Conservation (phyloP, 2,329 filamentous ascomycete species). For the Diplodia intermedia region DNA sequence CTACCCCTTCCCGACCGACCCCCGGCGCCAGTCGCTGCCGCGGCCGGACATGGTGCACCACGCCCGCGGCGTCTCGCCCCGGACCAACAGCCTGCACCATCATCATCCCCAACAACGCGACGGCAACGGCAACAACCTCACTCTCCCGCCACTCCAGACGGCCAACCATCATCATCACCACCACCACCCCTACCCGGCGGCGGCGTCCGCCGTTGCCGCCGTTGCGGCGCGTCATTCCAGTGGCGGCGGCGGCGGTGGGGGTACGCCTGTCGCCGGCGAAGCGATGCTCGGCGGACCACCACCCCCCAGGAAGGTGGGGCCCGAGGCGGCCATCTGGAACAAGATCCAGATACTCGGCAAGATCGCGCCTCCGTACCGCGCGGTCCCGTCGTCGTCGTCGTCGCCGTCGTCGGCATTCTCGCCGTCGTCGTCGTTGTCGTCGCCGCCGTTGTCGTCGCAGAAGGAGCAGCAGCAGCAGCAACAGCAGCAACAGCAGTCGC, state of each 20-base stretch:
- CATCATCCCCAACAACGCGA: constrained; percentile 39
- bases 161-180: constrained; percentile 18
- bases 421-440: constrained; percentile 27
- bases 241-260: background rate
- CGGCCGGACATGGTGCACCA: constrained; percentile 38
- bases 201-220: background rate
- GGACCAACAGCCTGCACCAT: constrained; percentile 36
- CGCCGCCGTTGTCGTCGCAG: constrained; percentile 33
- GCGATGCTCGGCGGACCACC: constrained; percentile 65
- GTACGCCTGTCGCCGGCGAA: constrained; percentile 35
- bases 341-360: constrained; percentile 79
- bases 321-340: constrained; percentile 66
- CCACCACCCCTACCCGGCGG: background rate
- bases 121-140: constrained; percentile 54
- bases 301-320: constrained; percentile 71
- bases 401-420: background rate
- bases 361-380: constrained; percentile 69
- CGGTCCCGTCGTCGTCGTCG: background rate
- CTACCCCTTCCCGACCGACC: constrained; percentile 44
- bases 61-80: constrained; percentile 49
- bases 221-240: background rate
- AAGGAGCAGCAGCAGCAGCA: background rate
- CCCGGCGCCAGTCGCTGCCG: constrained; percentile 45
- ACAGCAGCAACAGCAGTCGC: background rate
- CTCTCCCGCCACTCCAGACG: constrained; percentile 62